Base-by-base conservation (phyloP, 805 yeast genomes). In the Saccharomycopsis malanga region DNA sequence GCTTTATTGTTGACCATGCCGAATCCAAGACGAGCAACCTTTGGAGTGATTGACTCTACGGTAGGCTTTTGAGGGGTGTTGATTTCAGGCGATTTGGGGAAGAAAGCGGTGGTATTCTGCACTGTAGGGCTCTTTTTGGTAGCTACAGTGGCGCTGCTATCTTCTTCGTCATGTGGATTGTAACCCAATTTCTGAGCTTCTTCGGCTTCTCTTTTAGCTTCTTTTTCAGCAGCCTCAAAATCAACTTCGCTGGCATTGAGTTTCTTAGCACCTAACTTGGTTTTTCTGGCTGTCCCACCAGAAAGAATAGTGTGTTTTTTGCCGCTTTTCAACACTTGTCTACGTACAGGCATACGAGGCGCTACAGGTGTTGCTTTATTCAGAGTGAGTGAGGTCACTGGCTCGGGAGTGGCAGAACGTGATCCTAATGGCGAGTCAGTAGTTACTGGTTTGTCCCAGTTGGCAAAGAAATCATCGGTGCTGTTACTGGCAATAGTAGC, bases 391-490 rank as follows among this genome's bases (percentile, higher is more conserved):
- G n/a, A n/a, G n/a, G n/a, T n/a, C n/a, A n/a, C n/a, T 22, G 42
- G 6, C 2, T 42, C 38, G 4, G 48, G 32, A 10, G 44, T 30
- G 20, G 42, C 17, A 9, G 48, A 10, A 3, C 38, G 7, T n/a
- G 49, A 34, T 18, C 41, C 32, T n/a, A 52, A 61, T 46, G 58
- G 63, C 34, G 63, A 58, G 4, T 81, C 65, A 15, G 74, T 65
- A 22, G 73, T 65, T 38, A 70, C 65, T n/a, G 95, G 87, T 59
- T 87, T 87, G 49, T 86, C 87, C 93, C 96, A 89, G 61, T 79
- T 82, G 45, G 93, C 76, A 67, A 93, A 93, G 64, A 93, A 93
- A 65, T 87, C 96, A 63, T 88, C 96, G 22, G 73, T 74, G 25
- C 77, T 70, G 40, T 69, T 72, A 35, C 44, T 44, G 18, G 46